A percentile compares a stretch with the other conserved stretches of the same genome.
Conservation (phyloP, 2,329 filamentous ascomycete genomes). For the Penicillium capsulatum region DNA sequence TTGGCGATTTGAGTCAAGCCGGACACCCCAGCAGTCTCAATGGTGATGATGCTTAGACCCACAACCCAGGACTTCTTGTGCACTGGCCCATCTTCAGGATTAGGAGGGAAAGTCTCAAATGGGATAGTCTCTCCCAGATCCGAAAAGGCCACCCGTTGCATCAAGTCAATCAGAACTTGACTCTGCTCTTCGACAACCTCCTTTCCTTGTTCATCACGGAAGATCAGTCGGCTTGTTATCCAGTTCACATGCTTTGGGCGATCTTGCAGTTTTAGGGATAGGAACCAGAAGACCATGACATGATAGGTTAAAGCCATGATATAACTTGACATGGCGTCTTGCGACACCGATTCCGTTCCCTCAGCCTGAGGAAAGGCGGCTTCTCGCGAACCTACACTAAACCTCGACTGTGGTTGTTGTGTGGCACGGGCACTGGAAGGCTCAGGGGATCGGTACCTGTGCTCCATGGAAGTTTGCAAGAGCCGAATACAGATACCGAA, state of each 20-base stretch:
- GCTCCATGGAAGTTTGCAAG: constrained; percentile 77
- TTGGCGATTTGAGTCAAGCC: constrained; percentile 50
- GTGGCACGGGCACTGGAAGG: constrained; percentile 30
- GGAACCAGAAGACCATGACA: constrained; percentile 95
- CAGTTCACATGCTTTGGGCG: constrained; percentile 79
- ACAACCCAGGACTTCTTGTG: constrained; percentile 49
- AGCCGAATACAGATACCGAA: constrained; percentile 96
- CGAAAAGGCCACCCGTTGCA: constrained; percentile 82
- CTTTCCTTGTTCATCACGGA: constrained; percentile 69
- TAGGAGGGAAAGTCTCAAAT: constrained; percentile 40
- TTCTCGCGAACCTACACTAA: constrained; percentile 45
- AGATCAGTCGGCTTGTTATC: constrained; percentile 80
- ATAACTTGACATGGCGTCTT: constrained; percentile 83
- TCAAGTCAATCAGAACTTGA: constrained; percentile 88
- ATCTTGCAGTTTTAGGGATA: constrained; percentile 80
- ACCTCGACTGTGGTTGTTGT: constrained; percentile 35
- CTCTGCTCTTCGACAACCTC: constrained; percentile 85
- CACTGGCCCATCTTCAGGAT: constrained; percentile 40
- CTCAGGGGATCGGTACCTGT: constrained; percentile 36
- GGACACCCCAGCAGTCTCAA: constrained; percentile 47
- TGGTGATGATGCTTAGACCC: constrained; percentile 50
- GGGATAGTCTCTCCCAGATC: constrained; percentile 67
- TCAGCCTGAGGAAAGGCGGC: constrained; percentile 19
- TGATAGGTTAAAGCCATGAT: constrained; percentile 92
- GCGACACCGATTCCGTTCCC: constrained; percentile 33